Percentiles rank a stretch among this genome's conserved stretches.
phyloP scores from a whole-genome alignment of 768 basidiomycete species.

The Trametes cingulata region DNA sequence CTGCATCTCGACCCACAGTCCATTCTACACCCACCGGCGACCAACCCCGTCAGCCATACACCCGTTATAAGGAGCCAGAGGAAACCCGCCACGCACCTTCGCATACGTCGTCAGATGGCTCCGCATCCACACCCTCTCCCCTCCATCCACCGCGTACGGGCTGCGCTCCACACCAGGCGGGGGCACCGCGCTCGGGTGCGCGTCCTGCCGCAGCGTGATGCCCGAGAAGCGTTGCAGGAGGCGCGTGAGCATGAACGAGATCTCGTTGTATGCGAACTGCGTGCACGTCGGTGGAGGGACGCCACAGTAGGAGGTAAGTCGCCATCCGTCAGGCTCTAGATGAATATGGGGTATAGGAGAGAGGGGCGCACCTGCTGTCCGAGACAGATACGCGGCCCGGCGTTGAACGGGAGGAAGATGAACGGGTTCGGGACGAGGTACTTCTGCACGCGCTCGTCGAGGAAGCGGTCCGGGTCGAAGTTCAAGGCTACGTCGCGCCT shows the following conservation, averaged over 20 bases:
- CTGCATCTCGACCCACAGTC: slow-evolving; percentile 40
- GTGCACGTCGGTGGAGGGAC: not conserved
- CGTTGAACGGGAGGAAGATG: slow-evolving; percentile 41
- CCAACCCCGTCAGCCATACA: not conserved
- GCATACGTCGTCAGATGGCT: slow-evolving; percentile 58
- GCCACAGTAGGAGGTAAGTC: not conserved
- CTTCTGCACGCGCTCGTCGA: slow-evolving; percentile 59
- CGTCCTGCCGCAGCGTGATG: slow-evolving; percentile 46
- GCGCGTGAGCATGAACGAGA: slow-evolving; percentile 62
- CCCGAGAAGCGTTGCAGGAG: slow-evolving; percentile 55
- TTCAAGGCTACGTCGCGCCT: slow-evolving; percentile 45
- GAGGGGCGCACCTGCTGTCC: slow-evolving; percentile 21
- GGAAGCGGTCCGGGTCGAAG: slow-evolving; percentile 70
- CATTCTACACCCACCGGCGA: slow-evolving; percentile 26
- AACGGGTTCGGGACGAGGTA: slow-evolving; percentile 59
- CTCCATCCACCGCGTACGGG: slow-evolving; percentile 39
- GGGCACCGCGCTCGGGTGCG: slow-evolving; percentile 42
- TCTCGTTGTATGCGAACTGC: slow-evolving; percentile 66
- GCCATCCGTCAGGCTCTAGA: not conserved
- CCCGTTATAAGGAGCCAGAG: not conserved
- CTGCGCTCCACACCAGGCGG: slow-evolving; percentile 40
- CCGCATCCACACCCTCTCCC: slow-evolving; percentile 49
- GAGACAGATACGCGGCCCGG: slow-evolving; percentile 26
- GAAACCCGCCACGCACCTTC: slow-evolving; percentile 34
- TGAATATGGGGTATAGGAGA: not conserved